Conservation (phyloP, 495 filamentous ascomycete species). For the Podospora australis region DNA sequence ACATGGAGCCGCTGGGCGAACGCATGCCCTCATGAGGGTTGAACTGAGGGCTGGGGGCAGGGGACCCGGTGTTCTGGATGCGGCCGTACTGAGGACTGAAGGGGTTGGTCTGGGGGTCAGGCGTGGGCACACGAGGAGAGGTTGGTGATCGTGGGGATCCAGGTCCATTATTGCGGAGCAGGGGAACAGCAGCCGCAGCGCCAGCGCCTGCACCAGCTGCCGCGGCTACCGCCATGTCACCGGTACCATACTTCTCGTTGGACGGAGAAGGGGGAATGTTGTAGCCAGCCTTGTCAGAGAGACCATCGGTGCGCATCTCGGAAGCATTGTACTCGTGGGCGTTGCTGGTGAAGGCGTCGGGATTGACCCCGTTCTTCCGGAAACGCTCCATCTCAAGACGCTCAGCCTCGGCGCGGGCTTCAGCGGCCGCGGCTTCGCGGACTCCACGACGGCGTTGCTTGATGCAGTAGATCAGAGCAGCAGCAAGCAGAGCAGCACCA, state of each 20-base stretch:
- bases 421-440: conserved; percentile 52
- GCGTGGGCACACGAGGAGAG: background rate
- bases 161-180: conserved; percentile 3
- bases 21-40: conserved; percentile 3
- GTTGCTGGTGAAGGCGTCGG: conserved; percentile 35
- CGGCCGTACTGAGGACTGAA: background rate
- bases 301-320: conserved; percentile 28
- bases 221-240: conserved; percentile 2
- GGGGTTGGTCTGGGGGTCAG: background rate
- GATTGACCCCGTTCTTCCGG: conserved; percentile 38
- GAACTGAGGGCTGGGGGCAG: background rate
- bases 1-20: background rate
- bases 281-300: conserved; percentile 27
- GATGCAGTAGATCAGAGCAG: conserved; percentile 55
- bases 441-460: conserved; percentile 60
- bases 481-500: conserved; percentile 40
- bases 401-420: conserved; percentile 51
- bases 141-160: background rate
- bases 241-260: conserved; percentile 12
- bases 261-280: conserved; percentile 26
- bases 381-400: conserved; percentile 58
- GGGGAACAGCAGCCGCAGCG: conserved; percentile 13
- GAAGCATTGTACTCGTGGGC: conserved; percentile 36
- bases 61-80: background rate
- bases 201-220: conserved; percentile 11